Evolutionary conservation across 1,284 basidiomycete species (phyloP), one percentile per base, ranked within the genome.

Genomic region (Cryptococcus floricola): DNA sequence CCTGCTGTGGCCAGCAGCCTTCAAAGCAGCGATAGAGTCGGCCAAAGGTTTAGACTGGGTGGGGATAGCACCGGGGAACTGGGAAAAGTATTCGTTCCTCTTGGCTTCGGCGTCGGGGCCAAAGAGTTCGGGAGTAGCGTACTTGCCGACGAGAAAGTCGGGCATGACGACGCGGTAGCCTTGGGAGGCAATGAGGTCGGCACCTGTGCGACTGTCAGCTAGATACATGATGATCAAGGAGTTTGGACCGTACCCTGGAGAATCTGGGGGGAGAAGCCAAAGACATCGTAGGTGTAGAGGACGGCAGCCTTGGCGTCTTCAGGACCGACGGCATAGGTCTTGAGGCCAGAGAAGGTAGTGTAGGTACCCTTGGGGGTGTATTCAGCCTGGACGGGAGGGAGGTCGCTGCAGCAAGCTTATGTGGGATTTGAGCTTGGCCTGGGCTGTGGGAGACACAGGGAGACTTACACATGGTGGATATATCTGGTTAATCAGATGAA

Each of bases 321-420:
- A 28, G 65, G 60, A 44, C 76, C 73, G 34, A 66, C 58, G 9
- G 59, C 61, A 59, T 78, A 78, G 14, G 73, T 68, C 66, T 77
- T 78, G 57, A 75, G 63, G 39, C 72, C 78, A 31, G 70, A 63
- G 57, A 79, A 59, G 25, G 72, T 70, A 34, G 48, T 50, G 56
- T 68, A 79, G 7, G 60, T 54, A 37, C 80, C 80, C 70, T 79
- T 79, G 59, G 78, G 73, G n/a, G 76, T 72, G 73, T 81, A 80
- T 54, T 78, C 69, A 51, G 74, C 75, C 69, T 78, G 62, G 54
- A 79, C 78, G 45, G 80, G 78, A 27, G 79, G 77, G 53, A 80
- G 71, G 50, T 67, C 68, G n/a, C 19, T 23, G 75, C 79, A 80
- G 74, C 79, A 80, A n/a, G 77, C 79, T 73, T 56, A 7, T 10